These are phyloP conservation scores for Pelargonium citronellum DNA, from an alignment of 441 rosid species.

Conservation along the genomic window DNA sequence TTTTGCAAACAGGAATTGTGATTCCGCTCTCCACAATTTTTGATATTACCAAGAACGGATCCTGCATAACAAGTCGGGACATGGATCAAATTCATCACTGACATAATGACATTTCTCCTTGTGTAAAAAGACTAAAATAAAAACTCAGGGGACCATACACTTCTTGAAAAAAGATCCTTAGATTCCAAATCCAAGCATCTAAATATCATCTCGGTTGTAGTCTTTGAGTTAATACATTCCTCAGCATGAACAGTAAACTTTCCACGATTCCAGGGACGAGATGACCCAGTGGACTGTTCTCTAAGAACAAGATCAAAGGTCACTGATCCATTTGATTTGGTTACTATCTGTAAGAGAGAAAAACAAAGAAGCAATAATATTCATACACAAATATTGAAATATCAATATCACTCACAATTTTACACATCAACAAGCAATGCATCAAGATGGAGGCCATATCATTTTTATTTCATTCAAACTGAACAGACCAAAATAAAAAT, in stretches of 20 bases:
- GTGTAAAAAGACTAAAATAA: conserved; percentile 14
- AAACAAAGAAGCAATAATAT: conserved; percentile 10
- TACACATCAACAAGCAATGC: background rate
- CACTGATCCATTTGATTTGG: conserved; percentile 50
- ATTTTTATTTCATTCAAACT: background rate
- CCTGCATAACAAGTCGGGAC: conserved; percentile 41
- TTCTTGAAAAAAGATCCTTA: conserved; percentile 70
- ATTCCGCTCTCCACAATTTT: conserved; percentile 60
- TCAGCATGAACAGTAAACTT: conserved; percentile 77
- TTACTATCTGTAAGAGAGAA: conserved; percentile 49
- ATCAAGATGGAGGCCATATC: background rate
- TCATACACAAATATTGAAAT: conserved; percentile 8
- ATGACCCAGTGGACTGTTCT: conserved; percentile 40
- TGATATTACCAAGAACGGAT: conserved; percentile 77
- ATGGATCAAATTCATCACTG: conserved; percentile 18
- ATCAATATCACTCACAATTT: background rate
- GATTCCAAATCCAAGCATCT: conserved; percentile 73
- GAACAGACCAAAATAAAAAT: conserved; percentile 1
- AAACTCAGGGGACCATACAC: conserved; percentile 42
- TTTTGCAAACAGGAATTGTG: conserved; percentile 71
- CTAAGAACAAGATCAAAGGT: conserved; percentile 53
- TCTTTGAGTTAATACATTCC: conserved; percentile 70
- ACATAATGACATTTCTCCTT: conserved; percentile 11
- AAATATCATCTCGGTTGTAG: conserved; percentile 56
- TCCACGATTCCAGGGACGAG: conserved; percentile 36